Conservation (phyloP, 805 yeast genomes). For the Cyberlindnera bimundalis region DNA sequence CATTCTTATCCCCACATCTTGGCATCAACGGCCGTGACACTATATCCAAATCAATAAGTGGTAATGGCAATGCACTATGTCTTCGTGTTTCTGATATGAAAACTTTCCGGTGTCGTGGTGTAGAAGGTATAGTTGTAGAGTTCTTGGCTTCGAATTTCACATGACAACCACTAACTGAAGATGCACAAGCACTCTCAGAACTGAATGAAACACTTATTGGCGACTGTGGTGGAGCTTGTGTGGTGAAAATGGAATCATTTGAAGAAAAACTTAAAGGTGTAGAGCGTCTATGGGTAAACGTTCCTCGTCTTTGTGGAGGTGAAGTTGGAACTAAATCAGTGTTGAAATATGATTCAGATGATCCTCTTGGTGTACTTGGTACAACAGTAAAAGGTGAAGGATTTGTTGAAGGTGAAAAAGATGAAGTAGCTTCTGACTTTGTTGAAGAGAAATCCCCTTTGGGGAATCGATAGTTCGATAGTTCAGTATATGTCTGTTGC, state of each 20-base stretch:
- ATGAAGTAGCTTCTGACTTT: background rate
- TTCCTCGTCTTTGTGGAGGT: background rate
- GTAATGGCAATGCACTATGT: slow-evolving; percentile 2
- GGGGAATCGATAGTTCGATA: slow-evolving; percentile 17
- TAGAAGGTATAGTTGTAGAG: too few species aligned
- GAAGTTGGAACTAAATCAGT: background rate
- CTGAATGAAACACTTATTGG: background rate
- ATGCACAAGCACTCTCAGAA: too few species aligned
- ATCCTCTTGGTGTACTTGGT: slow-evolving; percentile 1
- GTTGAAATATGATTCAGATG: background rate
- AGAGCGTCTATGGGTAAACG: slow-evolving; percentile 13
- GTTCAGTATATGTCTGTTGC: slow-evolving; percentile 5
- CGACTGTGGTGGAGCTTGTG: background rate
- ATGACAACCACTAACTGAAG: too few species aligned
- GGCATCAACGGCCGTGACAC: slow-evolving; percentile 16
- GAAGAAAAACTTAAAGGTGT: slow-evolving; percentile 12
- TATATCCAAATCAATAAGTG: slow-evolving; percentile 20
- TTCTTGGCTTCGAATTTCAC: too few species aligned
- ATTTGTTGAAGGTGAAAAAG: background rate
- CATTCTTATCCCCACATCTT: background rate
- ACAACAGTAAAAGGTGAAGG: background rate
- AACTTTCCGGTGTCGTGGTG: too few species aligned
- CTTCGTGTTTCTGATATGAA: too few species aligned
- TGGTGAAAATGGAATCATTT: slow-evolving; percentile 16
- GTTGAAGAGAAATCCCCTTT: background rate